These are phyloP conservation scores for Pichia sp. DNA, from an alignment of 1,139 yeast genomes.

Conservation along the genomic window DNA sequence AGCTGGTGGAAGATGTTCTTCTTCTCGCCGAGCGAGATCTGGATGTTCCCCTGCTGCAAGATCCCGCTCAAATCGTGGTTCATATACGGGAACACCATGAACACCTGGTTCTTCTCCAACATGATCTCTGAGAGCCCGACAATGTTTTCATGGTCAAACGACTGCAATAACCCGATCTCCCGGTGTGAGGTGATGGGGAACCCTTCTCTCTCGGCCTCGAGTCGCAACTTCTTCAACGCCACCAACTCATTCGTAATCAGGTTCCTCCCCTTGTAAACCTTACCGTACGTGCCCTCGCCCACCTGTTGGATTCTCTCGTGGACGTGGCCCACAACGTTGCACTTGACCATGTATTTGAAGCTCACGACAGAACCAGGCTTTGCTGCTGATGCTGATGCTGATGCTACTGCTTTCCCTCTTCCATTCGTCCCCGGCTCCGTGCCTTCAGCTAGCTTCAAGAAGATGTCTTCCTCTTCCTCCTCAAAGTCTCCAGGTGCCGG, in stretches of 20 bases:
- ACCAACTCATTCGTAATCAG: conserved; percentile 63
- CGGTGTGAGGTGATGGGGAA: conserved; percentile 94
- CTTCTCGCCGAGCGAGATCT: conserved; percentile 59
- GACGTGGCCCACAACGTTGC: conserved; percentile 22
- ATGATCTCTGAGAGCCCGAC: conserved; percentile 84
- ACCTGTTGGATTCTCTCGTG: conserved; percentile 34
- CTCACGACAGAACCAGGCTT: background rate
- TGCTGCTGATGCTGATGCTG: background rate
- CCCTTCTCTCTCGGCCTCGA: conserved; percentile 89
- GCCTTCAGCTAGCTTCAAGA: conserved; percentile 9
- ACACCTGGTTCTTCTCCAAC: conserved; percentile 75
- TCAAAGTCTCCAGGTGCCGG: background rate
- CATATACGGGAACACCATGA: conserved; percentile 90
- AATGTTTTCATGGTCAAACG: conserved; percentile 78
- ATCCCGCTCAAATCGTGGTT: conserved; percentile 92
- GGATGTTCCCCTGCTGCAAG: conserved; percentile 68
- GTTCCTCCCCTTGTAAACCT: conserved; percentile 58
- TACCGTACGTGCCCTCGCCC: conserved; percentile 43
- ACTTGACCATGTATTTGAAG: conserved; percentile 25
- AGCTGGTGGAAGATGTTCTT: conserved; percentile 75
- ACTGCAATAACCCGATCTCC: conserved; percentile 81
- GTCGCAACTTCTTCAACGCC: conserved; percentile 76
- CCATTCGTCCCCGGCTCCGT: background rate
- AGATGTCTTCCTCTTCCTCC: conserved; percentile 15
- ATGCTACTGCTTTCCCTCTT: background rate